Evolutionary conservation across 345 rosid genomes (phyloP), one percentile per base, ranked within the genome.

Genomic region (Boechera stricta): DNA sequence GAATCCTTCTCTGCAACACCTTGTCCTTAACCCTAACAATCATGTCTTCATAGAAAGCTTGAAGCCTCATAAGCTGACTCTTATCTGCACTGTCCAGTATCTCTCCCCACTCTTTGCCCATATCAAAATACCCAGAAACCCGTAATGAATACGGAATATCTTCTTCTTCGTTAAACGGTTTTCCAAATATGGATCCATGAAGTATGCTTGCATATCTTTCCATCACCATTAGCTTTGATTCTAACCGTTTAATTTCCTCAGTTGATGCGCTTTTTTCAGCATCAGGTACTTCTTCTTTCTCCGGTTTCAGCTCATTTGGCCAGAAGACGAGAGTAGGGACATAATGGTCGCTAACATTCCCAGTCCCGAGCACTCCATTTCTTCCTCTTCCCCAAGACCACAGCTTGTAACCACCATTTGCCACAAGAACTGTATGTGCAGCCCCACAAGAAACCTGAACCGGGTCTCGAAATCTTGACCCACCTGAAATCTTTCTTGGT

Each of bases 301-400:
- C 57, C 7, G 44, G 59, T 35, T 89, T 69, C 33, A 61, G 77
- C 69, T 77, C 80, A 10, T 61, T 38, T 35, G 94, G 96, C 97
- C 97, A 88, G 60, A 79, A 54, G 61, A 91, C 89, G 1, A 54
- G 21, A 8, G 82, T 67, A 3, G 98, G 97, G 59, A 74, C 44
- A 52, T 80, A 84, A 81, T 71, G 77, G 76, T 91, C 94, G 0
- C 10, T 29, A 12, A 80, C 73, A 67, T 81, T 72, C 44, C 97
- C 91, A 10, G 85, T 86, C 81, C 98, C 98, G 3, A 94, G 93
- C 42, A 85, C 94, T 16, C 98, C 98, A 41, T 91, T 90, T 82
- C 88, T 86, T 81, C 97, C 97, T 74, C 98, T 84, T 12, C 97
- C 98, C 98, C 98, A 88, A 15, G 96, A 85, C 98, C 97, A 94